A percentile compares a stretch with the other conserved stretches of the same genome.
Conservation (phyloP, 306 rosid genomes). For the Abrus precatorius region DNA sequence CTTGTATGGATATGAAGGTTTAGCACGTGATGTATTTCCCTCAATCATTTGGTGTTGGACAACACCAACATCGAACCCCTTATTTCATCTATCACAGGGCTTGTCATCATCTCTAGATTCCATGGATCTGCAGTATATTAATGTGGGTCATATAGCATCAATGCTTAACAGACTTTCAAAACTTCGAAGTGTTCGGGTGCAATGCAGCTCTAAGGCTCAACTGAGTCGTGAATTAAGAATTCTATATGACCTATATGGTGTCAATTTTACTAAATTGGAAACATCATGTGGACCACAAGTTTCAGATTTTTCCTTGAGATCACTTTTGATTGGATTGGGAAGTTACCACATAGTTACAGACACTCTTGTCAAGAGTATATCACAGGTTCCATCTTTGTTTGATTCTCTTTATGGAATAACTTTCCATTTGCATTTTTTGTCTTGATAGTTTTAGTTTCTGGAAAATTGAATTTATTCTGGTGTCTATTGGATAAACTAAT, state of each 20-base stretch:
- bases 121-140: not conserved
- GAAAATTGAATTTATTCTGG: no score
- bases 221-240: not conserved
- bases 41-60: constrained; percentile 38
- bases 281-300: not conserved
- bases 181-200: constrained; percentile 15
- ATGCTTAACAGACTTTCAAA: not conserved
- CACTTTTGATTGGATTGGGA: not conserved
- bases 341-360: not conserved
- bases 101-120: not conserved
- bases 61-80: constrained; percentile 1
- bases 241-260: not conserved
- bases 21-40: not conserved
- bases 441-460: no score
- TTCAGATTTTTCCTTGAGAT: not conserved
- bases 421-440: no score
- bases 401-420: no score
- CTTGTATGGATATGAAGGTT: not conserved
- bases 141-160: not conserved
- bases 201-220: not conserved
- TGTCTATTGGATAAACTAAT: no score
- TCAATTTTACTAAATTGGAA: not conserved
- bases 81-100: no score
- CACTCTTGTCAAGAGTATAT: not conserved
- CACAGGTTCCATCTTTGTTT: not conserved